A percentile compares a stretch with the other conserved stretches of the same genome.
These are phyloP conservation scores for Acanthamoeba healyi DNA, from an alignment of 208 protist genomes.

Conservation along the genomic window DNA sequence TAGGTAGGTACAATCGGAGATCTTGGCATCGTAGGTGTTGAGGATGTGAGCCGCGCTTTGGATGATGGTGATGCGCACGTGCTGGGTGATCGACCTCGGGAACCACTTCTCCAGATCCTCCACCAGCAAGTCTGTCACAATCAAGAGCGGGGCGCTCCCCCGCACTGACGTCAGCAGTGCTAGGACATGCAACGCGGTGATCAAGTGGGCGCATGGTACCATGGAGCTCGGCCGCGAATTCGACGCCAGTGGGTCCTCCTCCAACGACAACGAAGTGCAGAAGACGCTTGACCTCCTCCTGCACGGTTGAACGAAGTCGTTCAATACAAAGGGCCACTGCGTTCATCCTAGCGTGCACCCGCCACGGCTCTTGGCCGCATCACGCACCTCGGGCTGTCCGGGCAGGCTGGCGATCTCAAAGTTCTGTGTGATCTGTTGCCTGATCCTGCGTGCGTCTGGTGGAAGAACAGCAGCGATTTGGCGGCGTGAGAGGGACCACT, in stretches of 20 bases:
- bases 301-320: neutral
- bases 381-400: neutral
- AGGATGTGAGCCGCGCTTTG: conserved; percentile 60
- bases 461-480: neutral
- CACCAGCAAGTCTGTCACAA: conserved; percentile 6
- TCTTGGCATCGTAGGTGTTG: conserved; percentile 56
- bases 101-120: conserved; percentile 69
- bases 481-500: neutral
- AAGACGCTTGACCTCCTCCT: conserved; percentile 83
- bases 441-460: conserved; percentile 79
- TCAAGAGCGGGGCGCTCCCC: too few relatives aligned
- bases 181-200: neutral
- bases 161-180: too few relatives aligned
- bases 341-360: neutral
- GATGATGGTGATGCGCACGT: conserved; percentile 61
- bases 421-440: conserved; percentile 77
- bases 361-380: neutral
- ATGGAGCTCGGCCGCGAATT: conserved; percentile 87
- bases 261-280: conserved; percentile 89
- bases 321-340: too few relatives aligned
- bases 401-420: conserved; percentile 83
- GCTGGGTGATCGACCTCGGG: neutral
- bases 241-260: conserved; percentile 90
- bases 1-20: conserved; percentile 16
- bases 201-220: neutral